Percentiles rank a stretch among this genome's conserved stretches.
Evolutionary conservation across 805 yeast species (phyloP).

Genomic region (Candida orba): DNA sequence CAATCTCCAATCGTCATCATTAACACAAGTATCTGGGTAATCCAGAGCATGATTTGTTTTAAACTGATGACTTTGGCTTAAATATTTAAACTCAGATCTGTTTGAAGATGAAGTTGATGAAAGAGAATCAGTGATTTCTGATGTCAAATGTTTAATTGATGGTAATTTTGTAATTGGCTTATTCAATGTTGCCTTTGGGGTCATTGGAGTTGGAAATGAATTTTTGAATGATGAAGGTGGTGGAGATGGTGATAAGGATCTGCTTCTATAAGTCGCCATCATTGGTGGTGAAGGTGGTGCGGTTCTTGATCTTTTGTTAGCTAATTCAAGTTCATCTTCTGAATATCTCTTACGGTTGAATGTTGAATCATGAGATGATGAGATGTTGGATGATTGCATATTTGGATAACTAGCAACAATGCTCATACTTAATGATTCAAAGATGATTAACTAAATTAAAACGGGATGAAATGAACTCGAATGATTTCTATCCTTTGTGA

Average conservation of each 20-base stretch:
- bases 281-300: slow-evolving; percentile 40
- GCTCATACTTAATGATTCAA: slow-evolving; percentile 4
- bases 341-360: slow-evolving; percentile 20
- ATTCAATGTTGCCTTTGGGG: slow-evolving; percentile 6
- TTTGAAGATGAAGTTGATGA: neutral
- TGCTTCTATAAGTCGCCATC: slow-evolving; percentile 11
- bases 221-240: slow-evolving; percentile 3
- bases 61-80: slow-evolving; percentile 15
- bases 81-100: slow-evolving; percentile 10
- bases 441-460: neutral
- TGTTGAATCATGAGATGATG: slow-evolving; percentile 6
- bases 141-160: slow-evolving; percentile 9
- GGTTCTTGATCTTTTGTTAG: slow-evolving; percentile 35
- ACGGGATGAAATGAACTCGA: neutral
- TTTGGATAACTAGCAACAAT: slow-evolving; percentile 1
- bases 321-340: slow-evolving; percentile 8
- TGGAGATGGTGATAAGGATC: slow-evolving; percentile 21
- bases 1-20: slow-evolving; percentile 39
- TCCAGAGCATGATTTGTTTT: slow-evolving; percentile 15
- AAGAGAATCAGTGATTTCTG: neutral
- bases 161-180: slow-evolving; percentile 23
- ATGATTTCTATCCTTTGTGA: neutral
- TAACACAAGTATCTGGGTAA: slow-evolving; percentile 29
- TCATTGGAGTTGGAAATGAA: slow-evolving; percentile 9
- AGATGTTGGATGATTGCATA: slow-evolving; percentile 7